phyloP scores from a whole-genome alignment of 2,329 filamentous ascomycete species.

The Arthrobotrys sphaeroides region DNA sequence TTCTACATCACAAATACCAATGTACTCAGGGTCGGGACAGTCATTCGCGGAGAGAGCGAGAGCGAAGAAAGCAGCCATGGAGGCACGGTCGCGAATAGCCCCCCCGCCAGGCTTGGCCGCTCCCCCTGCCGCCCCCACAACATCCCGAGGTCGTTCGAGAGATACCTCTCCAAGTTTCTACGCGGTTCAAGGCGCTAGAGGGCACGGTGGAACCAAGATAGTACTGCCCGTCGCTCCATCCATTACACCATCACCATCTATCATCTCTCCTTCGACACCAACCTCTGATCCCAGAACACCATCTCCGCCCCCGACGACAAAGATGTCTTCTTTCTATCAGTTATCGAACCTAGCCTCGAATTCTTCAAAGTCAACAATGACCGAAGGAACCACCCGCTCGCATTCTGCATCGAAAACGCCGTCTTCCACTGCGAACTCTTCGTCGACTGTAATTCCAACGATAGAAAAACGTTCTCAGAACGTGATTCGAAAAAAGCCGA shows the following conservation, averaged over 20 bases:
- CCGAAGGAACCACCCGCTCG: conserved; percentile 22
- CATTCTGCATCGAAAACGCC: conserved; percentile 20
- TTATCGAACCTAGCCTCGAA: conserved; percentile 12
- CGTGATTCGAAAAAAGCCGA: conserved; percentile 35
- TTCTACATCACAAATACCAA: conserved; percentile 45
- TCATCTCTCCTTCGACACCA: conserved; percentile 40
- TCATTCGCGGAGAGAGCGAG: conserved; percentile 37
- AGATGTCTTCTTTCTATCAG: conserved; percentile 22
- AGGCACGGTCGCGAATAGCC: conserved; percentile 22
- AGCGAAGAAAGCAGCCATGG: conserved; percentile 39
- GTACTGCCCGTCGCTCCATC: conserved; percentile 31
- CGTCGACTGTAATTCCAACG: conserved; percentile 13
- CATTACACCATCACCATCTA: conserved; percentile 18
- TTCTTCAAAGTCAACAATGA: conserved; percentile 35
- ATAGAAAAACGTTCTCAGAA: conserved; percentile 43
- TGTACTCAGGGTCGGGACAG: conserved; percentile 18
- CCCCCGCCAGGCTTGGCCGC: conserved; percentile 40
- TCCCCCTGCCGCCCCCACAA: background rate
- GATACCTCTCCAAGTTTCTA: conserved; percentile 45
- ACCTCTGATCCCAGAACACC: conserved; percentile 43
- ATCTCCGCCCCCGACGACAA: conserved; percentile 31
- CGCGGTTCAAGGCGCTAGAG: conserved; percentile 29
- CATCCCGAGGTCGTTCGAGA: conserved; percentile 18
- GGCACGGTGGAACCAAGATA: conserved; percentile 27
- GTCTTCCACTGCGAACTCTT: conserved; percentile 26